phyloP scores from a whole-genome alignment of 225 moss, liverwort and hornwort species.

The Anthoceros angustus region DNA sequence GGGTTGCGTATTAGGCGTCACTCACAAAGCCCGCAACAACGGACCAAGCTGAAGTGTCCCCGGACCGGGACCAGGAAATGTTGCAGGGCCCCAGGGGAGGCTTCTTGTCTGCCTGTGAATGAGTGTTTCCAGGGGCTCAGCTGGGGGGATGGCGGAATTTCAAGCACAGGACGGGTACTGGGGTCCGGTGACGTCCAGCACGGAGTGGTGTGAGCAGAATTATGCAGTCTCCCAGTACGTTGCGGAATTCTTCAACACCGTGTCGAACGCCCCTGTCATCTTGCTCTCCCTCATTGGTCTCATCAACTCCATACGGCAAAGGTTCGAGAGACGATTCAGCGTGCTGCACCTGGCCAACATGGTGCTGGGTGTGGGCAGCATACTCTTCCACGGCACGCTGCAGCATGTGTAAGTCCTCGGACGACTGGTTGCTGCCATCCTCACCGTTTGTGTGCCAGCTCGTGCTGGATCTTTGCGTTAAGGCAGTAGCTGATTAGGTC shows the following conservation, averaged over 20 bases:
- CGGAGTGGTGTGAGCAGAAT: conserved; percentile 89
- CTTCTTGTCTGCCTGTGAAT: too few species aligned
- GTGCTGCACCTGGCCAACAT: conserved; percentile 83
- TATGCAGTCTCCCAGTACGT: conserved; percentile 60
- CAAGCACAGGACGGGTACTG: conserved; percentile 47
- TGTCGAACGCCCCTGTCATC: conserved; percentile 72
- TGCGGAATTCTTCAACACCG: conserved; percentile 87
- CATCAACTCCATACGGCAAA: conserved; percentile 59
- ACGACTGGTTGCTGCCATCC: not conserved
- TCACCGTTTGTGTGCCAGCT: not conserved
- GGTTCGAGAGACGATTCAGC: conserved; percentile 78
- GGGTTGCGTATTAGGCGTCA: too few species aligned
- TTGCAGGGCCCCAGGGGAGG: too few species aligned
- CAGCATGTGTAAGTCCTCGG: conserved; percentile 54
- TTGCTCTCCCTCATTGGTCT: conserved; percentile 72
- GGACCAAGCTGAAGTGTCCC: too few species aligned
- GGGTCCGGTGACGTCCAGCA: conserved; percentile 86
- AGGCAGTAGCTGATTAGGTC: not conserved
- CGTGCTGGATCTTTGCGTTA: not conserved
- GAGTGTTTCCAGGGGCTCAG: too few species aligned
- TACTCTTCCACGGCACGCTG: conserved; percentile 81
- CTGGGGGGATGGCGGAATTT: not conserved
- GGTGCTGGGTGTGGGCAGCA: conserved; percentile 81
- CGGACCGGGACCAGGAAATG: too few species aligned
- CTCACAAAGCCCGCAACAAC: too few species aligned